These are phyloP conservation scores for Xylaria longipes DNA, from an alignment of 495 filamentous ascomycete genomes.

Conservation along the genomic window DNA sequence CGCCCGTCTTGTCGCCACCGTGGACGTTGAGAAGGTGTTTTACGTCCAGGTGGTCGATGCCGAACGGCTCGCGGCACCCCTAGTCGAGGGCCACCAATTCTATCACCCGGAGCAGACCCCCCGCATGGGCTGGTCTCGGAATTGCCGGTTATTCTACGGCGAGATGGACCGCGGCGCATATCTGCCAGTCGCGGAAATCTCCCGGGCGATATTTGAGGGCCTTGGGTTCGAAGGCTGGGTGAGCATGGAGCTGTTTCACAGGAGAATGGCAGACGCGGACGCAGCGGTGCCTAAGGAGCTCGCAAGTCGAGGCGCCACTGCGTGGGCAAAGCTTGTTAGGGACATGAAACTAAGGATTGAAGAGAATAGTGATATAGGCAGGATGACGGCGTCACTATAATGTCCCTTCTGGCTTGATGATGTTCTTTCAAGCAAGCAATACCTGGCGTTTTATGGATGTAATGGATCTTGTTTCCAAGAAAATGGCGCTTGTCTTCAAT, in stretches of 20 bases:
- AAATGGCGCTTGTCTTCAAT: neutral
- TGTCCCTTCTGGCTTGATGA: neutral
- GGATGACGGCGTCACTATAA: slow-evolving; percentile 24
- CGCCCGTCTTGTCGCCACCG: slow-evolving; percentile 56
- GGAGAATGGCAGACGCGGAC: slow-evolving; percentile 62
- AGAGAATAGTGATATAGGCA: slow-evolving; percentile 1
- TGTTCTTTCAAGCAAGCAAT: neutral
- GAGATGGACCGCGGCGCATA: slow-evolving; percentile 75
- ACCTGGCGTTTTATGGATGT: slow-evolving; percentile 5
- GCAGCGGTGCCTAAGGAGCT: slow-evolving; percentile 64
- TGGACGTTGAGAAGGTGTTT: slow-evolving; percentile 75
- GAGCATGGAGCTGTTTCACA: slow-evolving; percentile 79
- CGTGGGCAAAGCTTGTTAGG: slow-evolving; percentile 66
- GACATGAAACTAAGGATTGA: slow-evolving; percentile 61
- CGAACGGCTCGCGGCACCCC: slow-evolving; percentile 64
- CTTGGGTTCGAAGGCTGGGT: slow-evolving; percentile 78
- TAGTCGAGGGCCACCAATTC: slow-evolving; percentile 68
- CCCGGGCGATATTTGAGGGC: slow-evolving; percentile 65
- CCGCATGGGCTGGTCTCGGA: slow-evolving; percentile 83
- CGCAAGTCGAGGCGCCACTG: slow-evolving; percentile 65
- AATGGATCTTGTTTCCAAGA: neutral
- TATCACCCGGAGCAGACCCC: slow-evolving; percentile 66
- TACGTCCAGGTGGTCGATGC: slow-evolving; percentile 84
- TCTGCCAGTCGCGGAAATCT: slow-evolving; percentile 69
- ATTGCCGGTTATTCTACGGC: slow-evolving; percentile 77